These are phyloP conservation scores for Tricholoma saponaceum DNA, from an alignment of 768 basidiomycete genomes.

Conservation along the genomic window DNA sequence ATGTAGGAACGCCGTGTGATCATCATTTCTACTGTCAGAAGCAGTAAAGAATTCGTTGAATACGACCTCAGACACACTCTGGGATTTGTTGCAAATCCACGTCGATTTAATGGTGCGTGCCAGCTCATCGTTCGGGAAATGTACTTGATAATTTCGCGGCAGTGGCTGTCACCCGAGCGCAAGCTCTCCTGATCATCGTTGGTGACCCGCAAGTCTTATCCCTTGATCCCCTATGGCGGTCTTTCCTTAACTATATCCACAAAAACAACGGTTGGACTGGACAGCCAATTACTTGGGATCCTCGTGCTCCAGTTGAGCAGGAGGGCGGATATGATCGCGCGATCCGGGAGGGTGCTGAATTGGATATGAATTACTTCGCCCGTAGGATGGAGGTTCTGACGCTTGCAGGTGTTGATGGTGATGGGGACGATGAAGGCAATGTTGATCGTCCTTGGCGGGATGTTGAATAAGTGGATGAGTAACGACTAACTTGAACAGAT, in stretches of 20 bases:
- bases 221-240: constrained; percentile 56
- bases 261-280: constrained; percentile 51
- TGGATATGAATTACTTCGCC: constrained; percentile 32
- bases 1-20: constrained; percentile 52
- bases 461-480: background rate
- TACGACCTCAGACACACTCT: constrained; percentile 52
- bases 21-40: constrained; percentile 56
- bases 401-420: constrained; percentile 13
- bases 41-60: constrained; percentile 44
- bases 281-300: constrained; percentile 30
- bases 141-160: background rate
- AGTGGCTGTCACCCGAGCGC: constrained; percentile 67
- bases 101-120: constrained; percentile 54
- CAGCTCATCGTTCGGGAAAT: background rate
- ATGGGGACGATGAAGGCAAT: background rate
- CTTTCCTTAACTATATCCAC: constrained; percentile 56
- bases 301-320: constrained; percentile 16
- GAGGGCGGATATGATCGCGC: constrained; percentile 18
- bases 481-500: background rate
- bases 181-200: constrained; percentile 58
- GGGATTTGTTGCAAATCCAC: constrained; percentile 53
- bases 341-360: constrained; percentile 18
- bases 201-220: constrained; percentile 57
- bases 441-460: background rate
- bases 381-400: constrained; percentile 24